A percentile compares a stretch with the other conserved stretches of the same genome.
phyloP scores from a whole-genome alignment of 805 yeast genomes.

The Pichia membranifaciens region DNA sequence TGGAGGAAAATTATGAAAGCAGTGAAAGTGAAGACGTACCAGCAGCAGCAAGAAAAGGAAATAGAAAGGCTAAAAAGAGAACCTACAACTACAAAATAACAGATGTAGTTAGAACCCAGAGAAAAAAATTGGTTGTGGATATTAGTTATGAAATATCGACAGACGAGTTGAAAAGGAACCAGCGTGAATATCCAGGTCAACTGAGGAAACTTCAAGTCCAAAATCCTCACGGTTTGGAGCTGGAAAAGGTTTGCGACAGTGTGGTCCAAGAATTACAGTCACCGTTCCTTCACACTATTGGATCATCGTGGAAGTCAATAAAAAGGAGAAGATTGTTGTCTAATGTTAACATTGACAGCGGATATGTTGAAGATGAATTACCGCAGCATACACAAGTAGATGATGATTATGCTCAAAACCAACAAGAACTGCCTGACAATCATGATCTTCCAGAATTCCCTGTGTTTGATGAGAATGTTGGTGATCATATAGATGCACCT shows the following conservation, averaged over 20 bases:
- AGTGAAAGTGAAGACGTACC: conserved; percentile 3
- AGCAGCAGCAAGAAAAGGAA: neutral
- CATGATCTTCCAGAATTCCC: too few relatives aligned
- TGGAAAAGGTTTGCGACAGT: neutral
- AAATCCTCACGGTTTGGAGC: neutral
- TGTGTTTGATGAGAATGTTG: too few relatives aligned
- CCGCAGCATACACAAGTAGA: too few relatives aligned
- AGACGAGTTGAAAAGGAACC: conserved; percentile 31
- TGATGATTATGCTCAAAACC: too few relatives aligned
- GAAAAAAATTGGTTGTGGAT: conserved; percentile 44
- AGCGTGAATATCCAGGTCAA: conserved; percentile 22
- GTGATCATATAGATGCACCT: too few relatives aligned
- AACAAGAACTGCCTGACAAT: too few relatives aligned
- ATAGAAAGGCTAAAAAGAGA: conserved; percentile 18
- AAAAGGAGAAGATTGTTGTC: conserved; percentile 13
- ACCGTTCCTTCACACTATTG: conserved; percentile 6
- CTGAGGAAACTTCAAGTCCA: conserved; percentile 1
- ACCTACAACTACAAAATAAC: conserved; percentile 30
- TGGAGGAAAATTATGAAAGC: conserved; percentile 20
- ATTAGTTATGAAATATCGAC: conserved; percentile 38
- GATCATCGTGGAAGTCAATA: conserved; percentile 17
- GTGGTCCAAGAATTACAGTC: conserved; percentile 8
- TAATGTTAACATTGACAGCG: neutral
- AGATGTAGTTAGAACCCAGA: conserved; percentile 44
- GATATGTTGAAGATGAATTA: too few relatives aligned